Evolutionary conservation across 768 basidiomycete species (phyloP).

Genomic region (Boletus vinaceobasis): DNA sequence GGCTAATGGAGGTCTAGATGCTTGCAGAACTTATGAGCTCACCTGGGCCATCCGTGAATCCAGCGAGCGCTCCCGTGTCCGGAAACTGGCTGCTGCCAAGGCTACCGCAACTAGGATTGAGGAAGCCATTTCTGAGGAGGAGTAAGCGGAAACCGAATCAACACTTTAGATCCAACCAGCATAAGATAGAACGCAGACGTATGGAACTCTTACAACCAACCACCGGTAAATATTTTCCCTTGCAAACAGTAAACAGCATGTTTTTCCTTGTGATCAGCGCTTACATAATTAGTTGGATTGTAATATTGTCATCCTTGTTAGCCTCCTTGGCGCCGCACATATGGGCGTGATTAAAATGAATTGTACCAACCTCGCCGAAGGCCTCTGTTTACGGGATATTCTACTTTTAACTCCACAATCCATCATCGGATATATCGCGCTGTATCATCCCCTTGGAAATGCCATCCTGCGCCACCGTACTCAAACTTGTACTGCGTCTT

Average conservation of each 20-base stretch:
- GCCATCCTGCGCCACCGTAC: conserved; percentile 40
- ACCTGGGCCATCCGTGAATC: conserved; percentile 92
- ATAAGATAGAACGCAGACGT: not conserved
- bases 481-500: conserved; percentile 32
- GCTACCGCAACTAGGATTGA: conserved; percentile 26
- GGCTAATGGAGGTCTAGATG: conserved; percentile 47
- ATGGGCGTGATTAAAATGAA: not conserved
- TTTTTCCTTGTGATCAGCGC: not conserved
- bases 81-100: conserved; percentile 38
- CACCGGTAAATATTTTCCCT: too few species aligned
- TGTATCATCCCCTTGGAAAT: conserved; percentile 53
- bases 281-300: not conserved
- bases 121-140: conserved; percentile 27
- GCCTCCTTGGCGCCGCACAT: conserved; percentile 38
- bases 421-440: conserved; percentile 39
- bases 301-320: conserved; percentile 14
- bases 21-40: conserved; percentile 83
- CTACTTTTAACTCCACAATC: conserved; percentile 41
- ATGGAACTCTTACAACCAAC: not conserved
- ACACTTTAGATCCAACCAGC: not conserved
- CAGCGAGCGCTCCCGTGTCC: conserved; percentile 60
- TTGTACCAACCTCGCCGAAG: conserved; percentile 38
- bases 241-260: too few species aligned
- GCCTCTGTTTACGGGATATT: conserved; percentile 35
- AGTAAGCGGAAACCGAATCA: conserved; percentile 9